These are phyloP conservation scores for Pyracantha coccinea DNA, from an alignment of 331 rosid species.

Conservation along the genomic window DNA sequence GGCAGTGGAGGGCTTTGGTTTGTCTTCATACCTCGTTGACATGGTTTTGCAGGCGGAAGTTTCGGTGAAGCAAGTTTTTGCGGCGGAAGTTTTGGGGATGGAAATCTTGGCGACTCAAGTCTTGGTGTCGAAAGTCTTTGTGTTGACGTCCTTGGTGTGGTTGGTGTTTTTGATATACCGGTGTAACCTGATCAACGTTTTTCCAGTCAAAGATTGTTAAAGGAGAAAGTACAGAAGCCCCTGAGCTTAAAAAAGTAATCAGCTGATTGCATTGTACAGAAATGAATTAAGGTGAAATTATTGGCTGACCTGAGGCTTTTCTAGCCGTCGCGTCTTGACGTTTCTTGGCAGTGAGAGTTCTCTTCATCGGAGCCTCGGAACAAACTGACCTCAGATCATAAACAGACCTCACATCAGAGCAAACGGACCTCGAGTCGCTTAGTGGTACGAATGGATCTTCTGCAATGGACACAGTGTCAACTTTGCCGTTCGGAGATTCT, in stretches of 20 bases:
- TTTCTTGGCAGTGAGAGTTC: conserved; percentile 16
- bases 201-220: not conserved
- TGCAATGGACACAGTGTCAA: conserved; percentile 14
- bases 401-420: conserved; percentile 25
- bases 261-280: not conserved
- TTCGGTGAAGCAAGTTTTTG: not conserved
- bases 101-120: conserved; percentile 10
- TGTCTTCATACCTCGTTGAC: conserved; percentile 20
- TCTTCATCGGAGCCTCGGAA: conserved; percentile 39
- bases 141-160: not conserved
- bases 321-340: conserved; percentile 21
- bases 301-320: conserved; percentile 50
- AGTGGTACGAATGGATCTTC: conserved; percentile 33
- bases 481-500: conserved; percentile 13
- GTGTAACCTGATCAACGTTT: conserved; percentile 20
- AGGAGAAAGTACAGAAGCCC: not conserved
- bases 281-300: not conserved
- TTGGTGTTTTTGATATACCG: conserved; percentile 24
- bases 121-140: conserved; percentile 25
- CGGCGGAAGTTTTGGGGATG: conserved; percentile 11
- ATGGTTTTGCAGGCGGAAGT: conserved; percentile 18
- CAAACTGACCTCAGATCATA: conserved; percentile 21
- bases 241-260: not conserved
- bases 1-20: conserved; percentile 21
- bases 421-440: conserved; percentile 22